Evolutionary conservation across 2,329 filamentous ascomycete genomes (phyloP), one percentile per base, ranked within the genome.

Genomic region (Sphaceloma murrayae): DNA sequence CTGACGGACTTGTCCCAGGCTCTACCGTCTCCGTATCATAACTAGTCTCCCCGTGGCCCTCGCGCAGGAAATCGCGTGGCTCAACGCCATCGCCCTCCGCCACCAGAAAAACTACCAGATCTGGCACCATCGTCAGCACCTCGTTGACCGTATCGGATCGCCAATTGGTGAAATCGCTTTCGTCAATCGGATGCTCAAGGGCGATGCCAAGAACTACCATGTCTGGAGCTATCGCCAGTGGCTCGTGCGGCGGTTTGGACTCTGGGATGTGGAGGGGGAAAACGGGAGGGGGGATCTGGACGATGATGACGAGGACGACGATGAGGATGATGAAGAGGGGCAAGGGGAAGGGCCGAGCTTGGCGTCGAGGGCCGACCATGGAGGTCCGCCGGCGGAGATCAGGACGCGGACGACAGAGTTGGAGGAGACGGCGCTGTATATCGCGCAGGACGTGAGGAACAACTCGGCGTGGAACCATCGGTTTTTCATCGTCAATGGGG

Each of bases 81-180:
- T 98, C 42, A 93, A 95, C 63, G 69, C 77, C 8, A 78, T 91
- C 19, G 85, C 89, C 8, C 69, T 94, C 43, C 72, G 77, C 46
- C 82, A 94, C 61, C 78, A 93, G 57, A 98, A 98, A 65, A 98
- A 96, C 67, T 98, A 98, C 67, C 91, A 98, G 66, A 98, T 98
- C 62, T 98, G 91, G 75, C 64, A 84, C 76, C 67, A 80, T 66
- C 61, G 73, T 53, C 60, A 78, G 70, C 60, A 66, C 61, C 71
- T 67, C 62, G 74, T 67, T 49, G 78, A 69, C 54, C 71, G 70
- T 47, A 67, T 75, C 10, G 68, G 43, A 5, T 72, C 85, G 43
- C 77, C 75, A 8, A 61, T 69, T 3, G 75, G 74, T 3, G 91
- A 98, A 65, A 70, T 73, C 14, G 71, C 70, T 10, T 96, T 96